Evolutionary conservation across 2,329 filamentous ascomycete species (phyloP).

Genomic region (Fusarium sp.): DNA sequence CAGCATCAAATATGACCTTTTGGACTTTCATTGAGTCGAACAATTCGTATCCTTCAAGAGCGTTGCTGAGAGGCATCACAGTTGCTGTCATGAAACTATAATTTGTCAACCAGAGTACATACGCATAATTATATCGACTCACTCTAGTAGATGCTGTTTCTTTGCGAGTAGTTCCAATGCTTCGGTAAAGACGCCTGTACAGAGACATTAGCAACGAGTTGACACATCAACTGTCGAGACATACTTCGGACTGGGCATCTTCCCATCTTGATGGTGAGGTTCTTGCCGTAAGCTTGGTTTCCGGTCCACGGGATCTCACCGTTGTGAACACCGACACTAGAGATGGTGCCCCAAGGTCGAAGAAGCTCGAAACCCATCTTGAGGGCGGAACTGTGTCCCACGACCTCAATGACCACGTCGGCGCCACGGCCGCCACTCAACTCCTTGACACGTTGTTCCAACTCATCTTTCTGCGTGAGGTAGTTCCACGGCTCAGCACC

Average conservation of each 20-base stretch:
- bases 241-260: slow-evolving; percentile 71
- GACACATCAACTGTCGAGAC: slow-evolving; percentile 39
- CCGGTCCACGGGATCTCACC: slow-evolving; percentile 73
- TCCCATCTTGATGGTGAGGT: slow-evolving; percentile 76
- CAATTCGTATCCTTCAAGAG: slow-evolving; percentile 73
- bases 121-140: neutral
- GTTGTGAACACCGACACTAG: slow-evolving; percentile 78
- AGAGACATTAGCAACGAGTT: neutral
- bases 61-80: slow-evolving; percentile 73
- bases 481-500: slow-evolving; percentile 73
- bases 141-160: slow-evolving; percentile 30
- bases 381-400: slow-evolving; percentile 74
- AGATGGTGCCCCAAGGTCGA: slow-evolving; percentile 76
- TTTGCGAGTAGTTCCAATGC: slow-evolving; percentile 16
- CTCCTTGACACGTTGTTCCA: slow-evolving; percentile 76
- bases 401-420: slow-evolving; percentile 82
- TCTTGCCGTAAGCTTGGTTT: slow-evolving; percentile 72
- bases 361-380: slow-evolving; percentile 72
- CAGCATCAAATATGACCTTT: slow-evolving; percentile 72
- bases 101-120: neutral
- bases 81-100: slow-evolving; percentile 76
- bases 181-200: slow-evolving; percentile 14
- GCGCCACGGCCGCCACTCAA: slow-evolving; percentile 83
- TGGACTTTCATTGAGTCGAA: slow-evolving; percentile 77
- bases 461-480: slow-evolving; percentile 69